These are phyloP conservation scores for Conringia planisiliqua DNA, from an alignment of 345 rosid species.

Conservation along the genomic window DNA sequence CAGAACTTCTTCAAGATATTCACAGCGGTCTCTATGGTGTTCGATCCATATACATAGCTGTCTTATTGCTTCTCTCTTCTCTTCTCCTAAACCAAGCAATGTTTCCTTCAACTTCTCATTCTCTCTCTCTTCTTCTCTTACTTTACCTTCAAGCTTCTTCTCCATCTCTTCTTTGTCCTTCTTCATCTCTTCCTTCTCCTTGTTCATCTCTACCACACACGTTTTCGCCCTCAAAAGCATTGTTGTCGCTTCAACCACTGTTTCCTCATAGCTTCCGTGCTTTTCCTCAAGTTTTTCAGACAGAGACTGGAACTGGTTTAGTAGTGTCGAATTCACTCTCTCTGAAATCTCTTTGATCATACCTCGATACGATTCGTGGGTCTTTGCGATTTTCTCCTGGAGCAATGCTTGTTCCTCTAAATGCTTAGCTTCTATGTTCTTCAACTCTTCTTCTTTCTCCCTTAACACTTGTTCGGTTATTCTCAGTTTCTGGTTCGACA, in stretches of 20 bases:
- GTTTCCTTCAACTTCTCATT: conserved; percentile 45
- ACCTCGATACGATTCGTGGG: conserved; percentile 39
- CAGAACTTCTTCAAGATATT: conserved; percentile 37
- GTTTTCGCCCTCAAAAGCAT: conserved; percentile 46
- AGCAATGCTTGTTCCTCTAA: conserved; percentile 58
- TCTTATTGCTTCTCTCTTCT: conserved; percentile 82
- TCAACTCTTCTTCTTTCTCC: conserved; percentile 68
- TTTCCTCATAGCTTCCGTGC: conserved; percentile 33
- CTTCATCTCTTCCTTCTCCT: conserved; percentile 35
- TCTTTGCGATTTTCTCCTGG: conserved; percentile 49
- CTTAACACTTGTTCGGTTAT: conserved; percentile 73
- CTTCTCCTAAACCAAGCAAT: conserved; percentile 55
- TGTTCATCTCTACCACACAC: conserved; percentile 42
- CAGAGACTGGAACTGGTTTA: conserved; percentile 41
- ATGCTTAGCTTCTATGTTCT: conserved; percentile 59
- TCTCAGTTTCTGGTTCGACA: conserved; percentile 93
- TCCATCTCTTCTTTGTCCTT: conserved; percentile 33
- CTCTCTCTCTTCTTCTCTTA: conserved; percentile 48
- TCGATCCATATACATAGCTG: conserved; percentile 84
- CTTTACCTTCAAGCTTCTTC: conserved; percentile 44
- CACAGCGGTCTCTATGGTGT: conserved; percentile 59
- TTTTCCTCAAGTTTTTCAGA: conserved; percentile 44
- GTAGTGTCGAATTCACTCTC: conserved; percentile 32
- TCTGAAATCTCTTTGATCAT: conserved; percentile 47
- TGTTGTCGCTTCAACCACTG: conserved; percentile 37